Evolutionary conservation across 108 stramenopile genomes (phyloP).

Genomic region (Fistulifera pelliculosa): DNA sequence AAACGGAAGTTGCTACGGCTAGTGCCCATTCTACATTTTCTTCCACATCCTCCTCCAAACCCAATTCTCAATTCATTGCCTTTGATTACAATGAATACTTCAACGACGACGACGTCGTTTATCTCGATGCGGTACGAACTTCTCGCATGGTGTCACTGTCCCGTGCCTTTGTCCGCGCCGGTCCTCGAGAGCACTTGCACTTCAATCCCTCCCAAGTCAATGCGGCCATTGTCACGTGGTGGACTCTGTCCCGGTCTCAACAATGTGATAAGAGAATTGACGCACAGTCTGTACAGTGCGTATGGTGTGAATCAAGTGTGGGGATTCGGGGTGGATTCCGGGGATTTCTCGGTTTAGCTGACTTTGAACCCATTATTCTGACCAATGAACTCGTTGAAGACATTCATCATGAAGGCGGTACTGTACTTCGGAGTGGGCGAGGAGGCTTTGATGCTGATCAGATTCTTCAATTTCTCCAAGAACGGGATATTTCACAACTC

Average conservation of each 20-base stretch:
- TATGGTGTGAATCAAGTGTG: slow-evolving; percentile 52
- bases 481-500: slow-evolving; percentile 41
- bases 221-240: slow-evolving; percentile 84
- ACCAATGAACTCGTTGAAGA: slow-evolving; percentile 33
- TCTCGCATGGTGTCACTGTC: slow-evolving; percentile 25
- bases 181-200: slow-evolving; percentile 68
- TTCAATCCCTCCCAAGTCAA: slow-evolving; percentile 77
- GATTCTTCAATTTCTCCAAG: slow-evolving; percentile 39
- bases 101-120: too few species aligned
- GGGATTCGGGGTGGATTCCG: slow-evolving; percentile 67
- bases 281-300: slow-evolving; percentile 30
- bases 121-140: slow-evolving; percentile 47
- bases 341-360: slow-evolving; percentile 41
- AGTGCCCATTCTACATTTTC: background rate
- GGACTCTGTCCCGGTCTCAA: slow-evolving; percentile 58
- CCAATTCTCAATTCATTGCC: background rate
- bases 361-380: slow-evolving; percentile 15
- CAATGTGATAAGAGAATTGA: slow-evolving; percentile 74
- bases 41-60: background rate
- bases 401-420: slow-evolving; percentile 75
- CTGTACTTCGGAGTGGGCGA: slow-evolving; percentile 61
- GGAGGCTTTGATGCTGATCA: slow-evolving; percentile 70
- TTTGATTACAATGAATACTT: background rate
- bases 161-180: slow-evolving; percentile 62
- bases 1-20: background rate